A percentile compares a stretch with the other conserved stretches of the same genome.
Evolutionary conservation across 768 basidiomycete species (phyloP).

Genomic region (Cystofilobasidium bisporidii): DNA sequence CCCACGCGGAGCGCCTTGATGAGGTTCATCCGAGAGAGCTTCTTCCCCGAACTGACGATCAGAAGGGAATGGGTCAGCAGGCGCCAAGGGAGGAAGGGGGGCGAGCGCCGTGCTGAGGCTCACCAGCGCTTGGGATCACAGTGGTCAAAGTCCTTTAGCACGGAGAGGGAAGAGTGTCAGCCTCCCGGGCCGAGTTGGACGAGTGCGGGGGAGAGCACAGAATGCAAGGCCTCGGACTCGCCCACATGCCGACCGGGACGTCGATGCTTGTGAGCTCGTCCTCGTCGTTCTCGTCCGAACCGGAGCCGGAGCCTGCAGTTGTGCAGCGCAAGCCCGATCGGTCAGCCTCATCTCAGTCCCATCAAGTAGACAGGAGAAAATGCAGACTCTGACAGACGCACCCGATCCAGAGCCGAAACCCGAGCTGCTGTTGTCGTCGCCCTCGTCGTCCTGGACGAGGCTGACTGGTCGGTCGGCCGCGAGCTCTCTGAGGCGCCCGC

Average conservation of each 20-base stretch:
- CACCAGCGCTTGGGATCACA: constrained; percentile 76
- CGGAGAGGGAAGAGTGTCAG: too few relatives aligned
- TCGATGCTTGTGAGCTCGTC: constrained; percentile 37
- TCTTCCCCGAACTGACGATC: constrained; percentile 70
- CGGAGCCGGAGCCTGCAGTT: background rate
- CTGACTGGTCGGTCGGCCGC: background rate
- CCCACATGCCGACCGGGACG: constrained; percentile 94
- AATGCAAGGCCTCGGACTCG: too few relatives aligned
- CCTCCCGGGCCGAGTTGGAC: too few relatives aligned
- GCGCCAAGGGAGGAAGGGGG: too few relatives aligned
- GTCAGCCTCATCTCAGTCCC: too few relatives aligned
- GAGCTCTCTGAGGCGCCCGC: background rate
- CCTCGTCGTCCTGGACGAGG: constrained; percentile 4
- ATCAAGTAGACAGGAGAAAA: too few relatives aligned
- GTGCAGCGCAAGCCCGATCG: too few relatives aligned
- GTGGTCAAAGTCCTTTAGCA: constrained; percentile 79
- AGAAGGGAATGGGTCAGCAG: too few relatives aligned
- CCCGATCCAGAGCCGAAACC: background rate
- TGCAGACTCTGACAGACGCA: background rate
- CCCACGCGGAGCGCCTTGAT: constrained; percentile 77
- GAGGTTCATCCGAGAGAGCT: constrained; percentile 71
- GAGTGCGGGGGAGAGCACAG: background rate
- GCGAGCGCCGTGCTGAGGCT: too few relatives aligned
- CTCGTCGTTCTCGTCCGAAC: constrained; percentile 41
- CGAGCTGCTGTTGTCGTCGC: constrained; percentile 4